Conservation (phyloP, 2,329 filamentous ascomycete genomes). For the Neofusicoccum cordaticola region DNA sequence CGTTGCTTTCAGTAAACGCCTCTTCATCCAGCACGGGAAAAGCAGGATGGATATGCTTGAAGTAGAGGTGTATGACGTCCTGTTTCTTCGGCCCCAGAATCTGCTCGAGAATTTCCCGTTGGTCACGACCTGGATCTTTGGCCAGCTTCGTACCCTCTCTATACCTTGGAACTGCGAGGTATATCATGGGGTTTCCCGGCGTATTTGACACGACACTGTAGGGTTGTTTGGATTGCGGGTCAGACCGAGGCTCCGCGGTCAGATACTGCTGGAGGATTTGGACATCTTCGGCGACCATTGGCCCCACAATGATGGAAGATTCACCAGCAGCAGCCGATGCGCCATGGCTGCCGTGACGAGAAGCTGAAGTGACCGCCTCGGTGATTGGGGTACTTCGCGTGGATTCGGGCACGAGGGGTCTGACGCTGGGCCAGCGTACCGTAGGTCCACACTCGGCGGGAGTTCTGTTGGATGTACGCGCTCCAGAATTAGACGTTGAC, state of each 20-base stretch:
- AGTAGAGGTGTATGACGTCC: constrained; percentile 47
- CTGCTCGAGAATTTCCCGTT: constrained; percentile 42
- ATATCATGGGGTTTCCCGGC: constrained; percentile 39
- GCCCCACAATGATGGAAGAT: constrained; percentile 39
- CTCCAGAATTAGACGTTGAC: constrained; percentile 20
- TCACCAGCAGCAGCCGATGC: constrained; percentile 29
- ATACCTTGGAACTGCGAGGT: constrained; percentile 49
- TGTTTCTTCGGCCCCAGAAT: constrained; percentile 38
- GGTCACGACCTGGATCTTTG: constrained; percentile 35
- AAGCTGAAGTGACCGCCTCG: background rate
- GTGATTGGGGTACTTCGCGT: background rate
- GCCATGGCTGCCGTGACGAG: background rate
- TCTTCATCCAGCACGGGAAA: constrained; percentile 43
- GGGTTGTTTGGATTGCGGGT: constrained; percentile 30
- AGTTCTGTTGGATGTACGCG: constrained; percentile 27
- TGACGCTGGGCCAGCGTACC: constrained; percentile 1
- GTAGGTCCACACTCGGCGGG: constrained; percentile 26
- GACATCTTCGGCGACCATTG: constrained; percentile 42
- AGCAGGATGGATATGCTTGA: constrained; percentile 34
- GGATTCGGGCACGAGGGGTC: background rate
- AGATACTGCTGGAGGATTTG: constrained; percentile 41
- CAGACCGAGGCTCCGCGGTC: constrained; percentile 28
- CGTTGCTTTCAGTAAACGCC: constrained; percentile 34
- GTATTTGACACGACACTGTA: constrained; percentile 53
- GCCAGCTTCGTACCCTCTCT: constrained; percentile 44